Evolutionary conservation across 805 yeast species (phyloP), one percentile per base, ranked within the genome.

Genomic region (Wickerhamiella kazuoi): DNA sequence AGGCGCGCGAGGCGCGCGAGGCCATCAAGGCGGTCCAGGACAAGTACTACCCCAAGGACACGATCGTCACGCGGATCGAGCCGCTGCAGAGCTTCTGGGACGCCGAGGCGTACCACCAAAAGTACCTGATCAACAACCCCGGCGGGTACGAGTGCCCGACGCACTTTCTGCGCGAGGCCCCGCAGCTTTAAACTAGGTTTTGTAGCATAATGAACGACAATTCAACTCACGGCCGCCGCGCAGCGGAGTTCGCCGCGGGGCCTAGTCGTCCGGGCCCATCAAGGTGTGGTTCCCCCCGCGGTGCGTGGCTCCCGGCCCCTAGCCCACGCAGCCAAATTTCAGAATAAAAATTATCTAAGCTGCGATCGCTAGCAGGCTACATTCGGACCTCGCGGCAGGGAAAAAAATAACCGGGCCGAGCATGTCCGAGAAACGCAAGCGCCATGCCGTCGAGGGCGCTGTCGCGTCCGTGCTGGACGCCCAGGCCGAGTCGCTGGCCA

Each of bases 91-190:
- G 64, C 43, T 90, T 81, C 67, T 78, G 76, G 64, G 95, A 86
- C 54, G 97, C 96, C n/a, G 98, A 87, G 59, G 86, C 76, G 29
- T 87, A 86, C 56, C 98, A 87, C 57, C 97, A 87, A 56, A 53
- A 68, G 44, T 87, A 90, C 56, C 64, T 87, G 50, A 67, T 68
- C 41, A 75, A 72, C 51, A 83, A 87, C 55, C 93, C 95, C 2
- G 59, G 62, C 3, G 96, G 96, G 4, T 83, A 86, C 57, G 81
- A 79, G 43, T 87, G 97, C 56, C 87, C 94, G 17, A 74, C 87
- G 3, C 97, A 87, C 54, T 84, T 69, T 49, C 55, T 81, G 40
- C 75, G 97, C 16, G 35, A 20, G 13, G 21, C 7, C 21, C 34
- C 34, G 11, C 26, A 23, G 26, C 26, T 23, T 23, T 23, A 11